Base-by-base conservation (phyloP, 257 asterid genomes). In the Scutellaria barbata region DNA sequence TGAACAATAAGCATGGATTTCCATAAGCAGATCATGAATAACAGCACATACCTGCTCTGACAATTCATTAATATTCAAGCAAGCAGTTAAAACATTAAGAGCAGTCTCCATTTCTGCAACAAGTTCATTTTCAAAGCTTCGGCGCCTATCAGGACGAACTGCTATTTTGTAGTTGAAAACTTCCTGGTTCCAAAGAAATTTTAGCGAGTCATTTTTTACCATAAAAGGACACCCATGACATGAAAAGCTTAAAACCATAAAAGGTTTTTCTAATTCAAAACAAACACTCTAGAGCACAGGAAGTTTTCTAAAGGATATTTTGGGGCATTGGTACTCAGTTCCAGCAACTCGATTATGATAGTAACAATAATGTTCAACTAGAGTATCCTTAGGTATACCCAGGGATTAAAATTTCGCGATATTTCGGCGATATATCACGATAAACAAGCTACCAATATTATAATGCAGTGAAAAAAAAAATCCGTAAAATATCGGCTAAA, bases 121-220 rank as follows among this genome's bases (percentile, higher is more conserved):
- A 72, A 95, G 96, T 81, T 95, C 99, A 54, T 83, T 78, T 83
- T 92, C 98, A 18, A 95, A 89, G 68, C 73, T 85, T 71, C 98
- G 99, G 40, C 99, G 96, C 80, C 99, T 88, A 71, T 95, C 98
- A 77, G 97, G 98, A 58, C 99, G 96, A 55, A 88, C 96, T 56
- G 99, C 87, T 79, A 95, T 95, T 86, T 92, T 92, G 85, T 92
- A 88, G 88, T 95, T 95, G 85, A 85, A 86, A 76, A 81, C 86
- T 90, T 95, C 99, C 99, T 95, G 95, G 48, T 79, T 71, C 66
- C n/a, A 62, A 63, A 25, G 64, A 66, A 50, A 54, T 18, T 63
- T 58, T 72, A 42, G 48, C n/a, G 12, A 71, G 52, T 40, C 62
- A 48, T 70, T 63, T 20, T 48, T 30, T 30, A 22, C 25, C 25